A percentile compares a stretch with the other conserved stretches of the same genome.
Conservation (phyloP, 768 basidiomycete genomes). For the Basidioascus undulatus region DNA sequence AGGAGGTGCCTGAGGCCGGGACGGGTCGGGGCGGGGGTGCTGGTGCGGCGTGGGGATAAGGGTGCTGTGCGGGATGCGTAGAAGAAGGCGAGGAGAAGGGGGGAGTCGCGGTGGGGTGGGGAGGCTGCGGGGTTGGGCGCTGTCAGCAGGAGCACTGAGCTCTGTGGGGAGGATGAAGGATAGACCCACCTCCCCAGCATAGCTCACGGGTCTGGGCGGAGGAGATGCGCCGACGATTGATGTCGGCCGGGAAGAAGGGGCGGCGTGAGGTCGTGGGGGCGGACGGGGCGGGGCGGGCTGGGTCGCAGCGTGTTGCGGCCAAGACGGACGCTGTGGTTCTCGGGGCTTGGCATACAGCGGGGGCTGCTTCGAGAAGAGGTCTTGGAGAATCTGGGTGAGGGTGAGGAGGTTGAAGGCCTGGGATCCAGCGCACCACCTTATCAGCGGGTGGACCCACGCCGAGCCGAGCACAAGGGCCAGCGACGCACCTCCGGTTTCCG, state of each 20-base stretch:
- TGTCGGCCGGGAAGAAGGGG: constrained; percentile 15
- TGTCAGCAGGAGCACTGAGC: constrained; percentile 1
- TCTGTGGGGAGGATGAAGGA: not conserved
- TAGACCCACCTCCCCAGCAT: not conserved
- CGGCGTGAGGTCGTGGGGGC: constrained; percentile 8
- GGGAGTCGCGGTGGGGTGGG: constrained; percentile 4
- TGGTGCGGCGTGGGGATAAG: too few species aligned
- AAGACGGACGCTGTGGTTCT: constrained; percentile 13
- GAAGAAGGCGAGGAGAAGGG: too few species aligned
- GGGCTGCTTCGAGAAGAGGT: constrained; percentile 59
- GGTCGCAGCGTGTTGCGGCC: too few species aligned
- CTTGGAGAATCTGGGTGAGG: constrained; percentile 52
- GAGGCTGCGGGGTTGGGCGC: constrained; percentile 1
- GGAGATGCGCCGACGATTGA: constrained; percentile 36
- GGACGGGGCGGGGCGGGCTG: not conserved
- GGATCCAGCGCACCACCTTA: too few species aligned
- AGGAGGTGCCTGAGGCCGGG: too few species aligned
- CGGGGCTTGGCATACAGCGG: constrained; percentile 73
- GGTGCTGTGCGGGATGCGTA: too few species aligned
- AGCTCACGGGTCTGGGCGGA: constrained; percentile 31
- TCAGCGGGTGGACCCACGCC: not conserved
- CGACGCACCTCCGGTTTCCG: constrained; percentile 49
- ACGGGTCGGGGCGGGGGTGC: constrained; percentile 5
- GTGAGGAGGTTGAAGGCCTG: constrained; percentile 55
- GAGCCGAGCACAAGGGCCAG: not conserved